Evolutionary conservation across 2,329 filamentous ascomycete genomes (phyloP).

Genomic region (Arthrinium phaeospermum): DNA sequence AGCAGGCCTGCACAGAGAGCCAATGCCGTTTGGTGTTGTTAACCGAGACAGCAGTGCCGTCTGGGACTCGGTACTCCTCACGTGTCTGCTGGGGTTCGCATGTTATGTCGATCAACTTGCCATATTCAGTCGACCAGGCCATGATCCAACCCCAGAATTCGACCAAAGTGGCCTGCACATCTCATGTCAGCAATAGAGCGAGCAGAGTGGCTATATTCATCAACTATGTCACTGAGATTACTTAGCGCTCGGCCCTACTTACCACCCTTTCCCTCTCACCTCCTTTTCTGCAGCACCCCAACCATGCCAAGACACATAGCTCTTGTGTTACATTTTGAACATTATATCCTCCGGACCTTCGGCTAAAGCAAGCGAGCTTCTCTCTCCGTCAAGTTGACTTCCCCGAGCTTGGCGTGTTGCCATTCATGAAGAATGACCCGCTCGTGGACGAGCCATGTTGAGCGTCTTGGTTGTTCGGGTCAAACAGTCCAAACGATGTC

Average conservation of each 20-base stretch:
- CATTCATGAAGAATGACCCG: conserved; percentile 39
- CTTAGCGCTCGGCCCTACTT: not conserved
- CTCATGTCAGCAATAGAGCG: conserved; percentile 1
- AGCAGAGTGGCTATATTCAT: conserved; percentile 11
- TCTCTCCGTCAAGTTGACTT: conserved; percentile 21
- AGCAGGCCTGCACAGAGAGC: not conserved
- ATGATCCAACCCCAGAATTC: not conserved
- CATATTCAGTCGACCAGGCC: not conserved
- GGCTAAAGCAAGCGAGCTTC: not conserved
- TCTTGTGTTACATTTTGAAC: not conserved
- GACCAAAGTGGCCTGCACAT: conserved; percentile 4
- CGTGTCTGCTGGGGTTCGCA: not conserved
- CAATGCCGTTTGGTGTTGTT: not conserved
- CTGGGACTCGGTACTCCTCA: conserved; percentile 4
- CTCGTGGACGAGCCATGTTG: conserved; percentile 35
- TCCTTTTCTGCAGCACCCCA: not conserved
- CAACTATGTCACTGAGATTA: not conserved
- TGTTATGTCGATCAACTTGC: not conserved
- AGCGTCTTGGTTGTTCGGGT: conserved; percentile 34
- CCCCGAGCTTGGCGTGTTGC: conserved; percentile 30
- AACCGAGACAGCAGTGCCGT: conserved; percentile 1
- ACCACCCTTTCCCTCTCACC: not conserved
- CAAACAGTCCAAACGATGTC: conserved; percentile 56
- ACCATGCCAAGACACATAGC: not conserved
- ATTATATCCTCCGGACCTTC: not conserved